Evolutionary conservation across 192 early-diverging fungal genomes (phyloP).

Genomic region (Entrophospora sp.): DNA sequence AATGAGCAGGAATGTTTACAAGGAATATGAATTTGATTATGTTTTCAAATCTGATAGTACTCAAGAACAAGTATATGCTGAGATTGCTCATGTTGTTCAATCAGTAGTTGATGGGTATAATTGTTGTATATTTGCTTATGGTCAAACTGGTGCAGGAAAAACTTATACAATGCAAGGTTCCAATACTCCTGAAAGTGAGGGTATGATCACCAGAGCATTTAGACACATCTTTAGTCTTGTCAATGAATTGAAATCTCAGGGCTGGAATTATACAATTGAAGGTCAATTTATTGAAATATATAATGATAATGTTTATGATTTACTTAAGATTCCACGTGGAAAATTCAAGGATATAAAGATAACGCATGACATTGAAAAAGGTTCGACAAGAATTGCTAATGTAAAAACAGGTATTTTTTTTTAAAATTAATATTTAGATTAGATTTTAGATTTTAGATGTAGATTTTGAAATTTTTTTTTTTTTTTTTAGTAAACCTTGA

Average conservation of each 20-base stretch:
- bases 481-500: slow-evolving; percentile 49
- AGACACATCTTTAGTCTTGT: slow-evolving; percentile 78
- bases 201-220: slow-evolving; percentile 94
- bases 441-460: background rate
- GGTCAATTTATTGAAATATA: slow-evolving; percentile 94
- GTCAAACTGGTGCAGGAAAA: slow-evolving; percentile 93
- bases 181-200: slow-evolving; percentile 37
- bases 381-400: slow-evolving; percentile 68
- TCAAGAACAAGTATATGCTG: slow-evolving; percentile 82
- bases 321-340: slow-evolving; percentile 39
- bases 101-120: slow-evolving; percentile 94
- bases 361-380: slow-evolving; percentile 65
- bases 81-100: slow-evolving; percentile 94
- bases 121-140: slow-evolving; percentile 97
- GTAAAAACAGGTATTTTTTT: background rate
- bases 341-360: slow-evolving; percentile 61
- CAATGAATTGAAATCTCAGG: slow-evolving; percentile 59
- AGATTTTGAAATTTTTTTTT: background rate
- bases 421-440: background rate
- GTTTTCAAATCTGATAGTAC: slow-evolving; percentile 63
- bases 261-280: slow-evolving; percentile 84
- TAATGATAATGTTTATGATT: slow-evolving; percentile 85
- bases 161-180: slow-evolving; percentile 77
- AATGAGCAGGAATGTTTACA: no score
- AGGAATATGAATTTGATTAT: slow-evolving; percentile 79